A percentile compares a stretch with the other conserved stretches of the same genome.
Conservation (phyloP, 371 early-diverging fungal species). For the Apophysomyces ossiformis region DNA sequence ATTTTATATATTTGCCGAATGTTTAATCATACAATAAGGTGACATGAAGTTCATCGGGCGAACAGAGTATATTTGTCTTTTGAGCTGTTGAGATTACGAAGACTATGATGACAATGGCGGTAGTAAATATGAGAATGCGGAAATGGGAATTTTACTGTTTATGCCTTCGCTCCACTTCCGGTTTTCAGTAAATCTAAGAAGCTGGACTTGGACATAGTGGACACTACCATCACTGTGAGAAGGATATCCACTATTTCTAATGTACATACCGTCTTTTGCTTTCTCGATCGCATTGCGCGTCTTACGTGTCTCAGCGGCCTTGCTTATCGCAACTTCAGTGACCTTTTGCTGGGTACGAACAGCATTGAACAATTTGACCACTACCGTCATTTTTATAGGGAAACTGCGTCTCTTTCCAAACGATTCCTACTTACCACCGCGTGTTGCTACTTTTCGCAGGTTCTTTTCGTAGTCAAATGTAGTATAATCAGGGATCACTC, state of each 20-base stretch:
- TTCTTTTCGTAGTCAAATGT: slow-evolving; percentile 80
- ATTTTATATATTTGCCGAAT: too few relatives aligned
- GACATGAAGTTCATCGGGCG: too few relatives aligned
- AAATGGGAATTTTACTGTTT: background rate
- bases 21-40: too few relatives aligned
- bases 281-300: slow-evolving; percentile 57
- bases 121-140: slow-evolving; percentile 1
- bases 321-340: slow-evolving; percentile 59
- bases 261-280: slow-evolving; percentile 47
- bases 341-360: slow-evolving; percentile 78
- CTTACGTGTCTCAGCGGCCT: slow-evolving; percentile 48
- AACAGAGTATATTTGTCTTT: too few relatives aligned
- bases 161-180: slow-evolving; percentile 27
- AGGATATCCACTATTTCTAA: background rate
- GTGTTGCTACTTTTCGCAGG: slow-evolving; percentile 81
- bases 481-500: slow-evolving; percentile 68
- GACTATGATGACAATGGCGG: background rate
- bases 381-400: slow-evolving; percentile 29
- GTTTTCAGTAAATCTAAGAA: slow-evolving; percentile 68
- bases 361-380: slow-evolving; percentile 86
- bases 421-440: slow-evolving; percentile 69
- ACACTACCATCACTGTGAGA: slow-evolving; percentile 40
- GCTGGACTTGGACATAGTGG: slow-evolving; percentile 65
- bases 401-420: too few relatives aligned
- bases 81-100: too few relatives aligned